Evolutionary conservation across 1,284 basidiomycete species (phyloP), one percentile per base, ranked within the genome.

Genomic region (Coniophora puteana): DNA sequence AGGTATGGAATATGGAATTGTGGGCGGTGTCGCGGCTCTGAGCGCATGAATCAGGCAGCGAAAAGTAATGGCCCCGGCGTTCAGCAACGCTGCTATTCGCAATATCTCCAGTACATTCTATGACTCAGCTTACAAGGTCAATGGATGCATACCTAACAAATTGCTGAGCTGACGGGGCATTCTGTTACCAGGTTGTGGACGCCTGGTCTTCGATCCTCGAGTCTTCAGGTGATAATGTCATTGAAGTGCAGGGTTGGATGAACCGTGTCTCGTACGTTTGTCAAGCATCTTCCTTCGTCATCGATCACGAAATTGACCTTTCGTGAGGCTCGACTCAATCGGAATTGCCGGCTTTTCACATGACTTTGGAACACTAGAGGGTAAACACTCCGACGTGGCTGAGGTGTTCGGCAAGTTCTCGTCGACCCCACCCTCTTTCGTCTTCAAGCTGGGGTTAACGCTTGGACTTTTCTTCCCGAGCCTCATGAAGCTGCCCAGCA

Each of bases 271-370:
- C 55, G 55, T 59, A 34, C 10, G 51, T 47, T n/a, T 8, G 22
- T 32, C 13, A 4, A 17, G 4, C 1, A 22, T 34, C 3, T 49
- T 17, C 5, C 5, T 8, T 13, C 8, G 16, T 31, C 34, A 43
- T 22, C 41, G 23, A 12, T 12, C 3, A 11, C 13, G 8, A 26
- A 4, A 18, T 16, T 12, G 1, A 30, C 24, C n/a, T 6, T 28
- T n/a, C n/a, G n/a, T n/a, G n/a, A 78, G 76, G 8, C 65, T 80
- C 5, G 76, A 82, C 53, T 71, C 67, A 2, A 68, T 79, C 36
- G 78, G 78, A 5, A 76, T 80, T 28, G 72, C 76, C 2, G 76
- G 77, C 1, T 80, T 81, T 48, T 72, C 71, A 0, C 74, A 81
- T 49, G 71, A 80, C 51, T 82, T 82, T 47, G 68, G 65, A 5